Conservation (phyloP, 2,329 filamentous ascomycete species). For the Hypomyces rosellus region DNA sequence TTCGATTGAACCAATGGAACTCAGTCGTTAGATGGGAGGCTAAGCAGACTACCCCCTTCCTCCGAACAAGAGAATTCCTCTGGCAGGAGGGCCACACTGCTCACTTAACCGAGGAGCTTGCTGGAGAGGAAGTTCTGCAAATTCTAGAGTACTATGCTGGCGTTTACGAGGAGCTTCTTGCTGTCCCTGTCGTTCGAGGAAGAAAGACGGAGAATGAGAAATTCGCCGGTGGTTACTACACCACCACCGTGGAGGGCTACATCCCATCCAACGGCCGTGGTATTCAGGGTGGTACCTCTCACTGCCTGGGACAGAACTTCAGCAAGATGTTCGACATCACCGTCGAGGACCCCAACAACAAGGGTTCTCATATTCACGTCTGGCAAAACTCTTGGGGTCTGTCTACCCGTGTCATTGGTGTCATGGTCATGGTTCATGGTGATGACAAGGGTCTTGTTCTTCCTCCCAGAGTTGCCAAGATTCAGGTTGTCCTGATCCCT, state of each 20-base stretch:
- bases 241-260: constrained; percentile 93
- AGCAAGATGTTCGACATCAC: constrained; percentile 99
- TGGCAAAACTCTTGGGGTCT: constrained; percentile 99
- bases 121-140: constrained; percentile 79
- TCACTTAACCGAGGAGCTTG: constrained; percentile 76
- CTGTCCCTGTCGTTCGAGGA: constrained; percentile 89
- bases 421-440: constrained; percentile 98
- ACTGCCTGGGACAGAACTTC: constrained; percentile 95
- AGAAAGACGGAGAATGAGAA: constrained; percentile 97
- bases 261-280: constrained; percentile 93
- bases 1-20: constrained; percentile 98
- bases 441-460: constrained; percentile 94
- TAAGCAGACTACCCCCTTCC: constrained; percentile 82
- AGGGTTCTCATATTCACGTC: constrained; percentile 74
- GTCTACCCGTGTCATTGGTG: constrained; percentile 92
- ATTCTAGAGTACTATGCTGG: constrained; percentile 90
- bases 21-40: constrained; percentile 91
- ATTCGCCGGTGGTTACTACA: constrained; percentile 94
- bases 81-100: constrained; percentile 97
- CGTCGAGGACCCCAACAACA: constrained; percentile 82
- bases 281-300: constrained; percentile 93
- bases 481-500: constrained; percentile 81
- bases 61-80: constrained; percentile 88
- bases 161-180: constrained; percentile 89
- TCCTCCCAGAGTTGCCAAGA: constrained; percentile 81